Percentiles rank a stretch among this genome's conserved stretches.
Conservation (phyloP, 768 basidiomycete species). For the Mycena albidolilacea region DNA sequence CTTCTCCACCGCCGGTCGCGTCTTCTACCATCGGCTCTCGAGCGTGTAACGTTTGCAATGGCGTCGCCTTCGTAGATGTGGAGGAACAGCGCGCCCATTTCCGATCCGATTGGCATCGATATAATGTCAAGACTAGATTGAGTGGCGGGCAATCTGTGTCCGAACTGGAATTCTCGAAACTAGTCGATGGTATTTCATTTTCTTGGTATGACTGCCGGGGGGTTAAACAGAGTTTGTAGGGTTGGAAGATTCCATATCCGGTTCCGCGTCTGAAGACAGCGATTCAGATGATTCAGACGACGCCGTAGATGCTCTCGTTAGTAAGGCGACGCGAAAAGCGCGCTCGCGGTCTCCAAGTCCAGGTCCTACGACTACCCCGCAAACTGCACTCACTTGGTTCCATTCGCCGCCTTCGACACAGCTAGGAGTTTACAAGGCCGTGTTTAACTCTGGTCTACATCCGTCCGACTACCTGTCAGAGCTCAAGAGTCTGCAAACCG, state of each 20-base stretch:
- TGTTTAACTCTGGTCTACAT: constrained; percentile 68
- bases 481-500: constrained; percentile 75
- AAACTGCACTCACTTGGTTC: constrained; percentile 91
- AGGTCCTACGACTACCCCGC: constrained; percentile 47
- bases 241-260: constrained; percentile 91
- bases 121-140: constrained; percentile 91
- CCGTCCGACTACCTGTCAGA: constrained; percentile 68
- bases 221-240: constrained; percentile 53
- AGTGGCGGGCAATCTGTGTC: constrained; percentile 73
- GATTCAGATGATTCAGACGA: constrained; percentile 67
- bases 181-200: constrained; percentile 80
- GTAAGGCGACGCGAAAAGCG: constrained; percentile 65
- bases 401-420: constrained; percentile 90
- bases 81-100: constrained; percentile 91
- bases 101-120: constrained; percentile 97
- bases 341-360: constrained; percentile 65
- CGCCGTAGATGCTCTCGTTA: constrained; percentile 77
- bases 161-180: constrained; percentile 79
- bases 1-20: constrained; percentile 50
- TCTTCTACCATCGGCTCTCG: constrained; percentile 59
- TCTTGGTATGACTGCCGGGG: background rate
- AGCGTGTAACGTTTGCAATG: constrained; percentile 82
- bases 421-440: constrained; percentile 86
- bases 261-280: constrained; percentile 80
- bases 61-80: constrained; percentile 77